A percentile compares a stretch with the other conserved stretches of the same genome.
Conservation (phyloP, 2,329 filamentous ascomycete species). For the Phyllosticta capitalensis region DNA sequence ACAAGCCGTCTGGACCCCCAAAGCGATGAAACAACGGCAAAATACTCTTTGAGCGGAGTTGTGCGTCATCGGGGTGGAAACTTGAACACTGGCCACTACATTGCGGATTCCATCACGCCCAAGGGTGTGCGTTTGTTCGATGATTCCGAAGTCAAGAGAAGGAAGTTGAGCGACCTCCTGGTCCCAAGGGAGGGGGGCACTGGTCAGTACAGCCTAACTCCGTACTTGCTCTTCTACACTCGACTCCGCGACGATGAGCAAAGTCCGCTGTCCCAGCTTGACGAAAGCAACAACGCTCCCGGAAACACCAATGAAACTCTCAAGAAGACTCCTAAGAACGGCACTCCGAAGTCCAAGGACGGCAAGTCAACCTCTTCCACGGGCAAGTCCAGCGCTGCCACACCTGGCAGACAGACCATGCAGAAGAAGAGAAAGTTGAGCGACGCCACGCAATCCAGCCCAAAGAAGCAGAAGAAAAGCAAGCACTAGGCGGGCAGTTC, state of each 20-base stretch:
- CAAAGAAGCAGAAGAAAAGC: background rate
- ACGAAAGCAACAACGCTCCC: too few relatives aligned
- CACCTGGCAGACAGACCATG: background rate
- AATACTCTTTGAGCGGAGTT: background rate
- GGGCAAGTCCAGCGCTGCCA: background rate
- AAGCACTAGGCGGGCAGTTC: background rate
- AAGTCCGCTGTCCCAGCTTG: background rate
- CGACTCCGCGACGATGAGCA: background rate
- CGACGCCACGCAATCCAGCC: background rate
- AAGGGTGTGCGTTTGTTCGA: background rate
- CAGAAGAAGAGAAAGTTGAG: background rate
- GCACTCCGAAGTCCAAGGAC: background rate
- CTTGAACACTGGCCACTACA: conserved; percentile 5
- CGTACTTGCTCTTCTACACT: conserved; percentile 3
- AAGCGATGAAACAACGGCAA: background rate
- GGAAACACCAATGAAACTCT: too few relatives aligned
- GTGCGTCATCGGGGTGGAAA: background rate
- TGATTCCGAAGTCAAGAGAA: background rate
- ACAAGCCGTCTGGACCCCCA: background rate
- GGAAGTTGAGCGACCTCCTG: background rate
- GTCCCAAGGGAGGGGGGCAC: background rate
- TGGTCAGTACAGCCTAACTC: background rate
- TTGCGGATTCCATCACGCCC: background rate
- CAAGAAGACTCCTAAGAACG: background rate
- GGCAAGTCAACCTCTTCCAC: background rate